Evolutionary conservation across 768 basidiomycete species (phyloP).

Genomic region (Lyophyllum semitale): DNA sequence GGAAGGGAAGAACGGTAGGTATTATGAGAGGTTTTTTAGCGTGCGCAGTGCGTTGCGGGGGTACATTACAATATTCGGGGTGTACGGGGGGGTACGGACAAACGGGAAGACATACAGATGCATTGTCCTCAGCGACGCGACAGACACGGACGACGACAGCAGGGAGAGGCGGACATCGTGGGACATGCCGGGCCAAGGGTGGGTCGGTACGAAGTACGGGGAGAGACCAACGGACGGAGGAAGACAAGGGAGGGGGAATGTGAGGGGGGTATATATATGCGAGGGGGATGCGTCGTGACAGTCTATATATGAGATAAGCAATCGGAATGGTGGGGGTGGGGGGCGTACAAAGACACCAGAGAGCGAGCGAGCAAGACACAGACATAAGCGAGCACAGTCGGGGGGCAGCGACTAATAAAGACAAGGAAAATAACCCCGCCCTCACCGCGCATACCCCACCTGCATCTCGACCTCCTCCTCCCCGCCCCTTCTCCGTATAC

Average conservation of each 20-base stretch:
- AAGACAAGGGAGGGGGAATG: not conserved
- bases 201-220: too few relatives aligned
- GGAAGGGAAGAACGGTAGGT: not conserved
- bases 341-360: not conserved
- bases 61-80: not conserved
- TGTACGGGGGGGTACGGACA: not conserved
- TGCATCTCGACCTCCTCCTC: conserved; percentile 37
- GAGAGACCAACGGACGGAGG: too few relatives aligned
- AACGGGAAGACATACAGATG: not conserved
- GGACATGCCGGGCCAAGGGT: too few relatives aligned
- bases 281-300: not conserved
- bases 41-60: not conserved
- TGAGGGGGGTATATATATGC: not conserved
- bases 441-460: conserved; percentile 36
- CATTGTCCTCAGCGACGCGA: not conserved
- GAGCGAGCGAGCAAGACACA: not conserved
- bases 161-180: not conserved
- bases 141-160: not conserved
- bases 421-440: not conserved
- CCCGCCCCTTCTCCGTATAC: conserved; percentile 23
- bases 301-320: conserved; percentile 1
- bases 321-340: not conserved
- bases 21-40: not conserved
- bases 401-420: not conserved
- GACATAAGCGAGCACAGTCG: too few relatives aligned